These are phyloP conservation scores for Trichoderma polysporum DNA, from an alignment of 2,329 filamentous ascomycete species.

Conservation along the genomic window DNA sequence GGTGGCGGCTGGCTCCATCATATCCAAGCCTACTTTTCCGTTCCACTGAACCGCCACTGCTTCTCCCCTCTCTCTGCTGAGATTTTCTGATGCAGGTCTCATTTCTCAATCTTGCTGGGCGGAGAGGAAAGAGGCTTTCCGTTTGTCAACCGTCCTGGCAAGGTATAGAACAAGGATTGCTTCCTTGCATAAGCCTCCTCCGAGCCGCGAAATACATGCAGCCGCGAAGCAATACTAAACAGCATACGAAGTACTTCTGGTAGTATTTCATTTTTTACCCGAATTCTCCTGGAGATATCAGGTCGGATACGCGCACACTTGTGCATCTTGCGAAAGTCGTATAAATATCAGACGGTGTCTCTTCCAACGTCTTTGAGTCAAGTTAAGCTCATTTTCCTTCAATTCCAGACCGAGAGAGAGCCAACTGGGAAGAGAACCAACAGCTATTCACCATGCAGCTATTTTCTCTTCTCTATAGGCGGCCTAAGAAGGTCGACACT, in stretches of 20 bases:
- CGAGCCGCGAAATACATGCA: not conserved
- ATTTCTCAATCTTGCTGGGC: not conserved
- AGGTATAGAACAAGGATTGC: not conserved
- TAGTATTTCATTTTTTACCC: not conserved
- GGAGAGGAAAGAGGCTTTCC: not conserved
- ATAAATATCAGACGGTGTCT: not conserved
- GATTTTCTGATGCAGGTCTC: slow-evolving; percentile 5
- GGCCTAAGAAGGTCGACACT: slow-evolving; percentile 44
- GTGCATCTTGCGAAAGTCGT: not conserved
- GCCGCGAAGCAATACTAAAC: not conserved
- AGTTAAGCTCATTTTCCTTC: not conserved
- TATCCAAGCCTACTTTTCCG: not conserved
- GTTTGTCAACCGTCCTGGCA: not conserved
- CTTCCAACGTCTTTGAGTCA: not conserved
- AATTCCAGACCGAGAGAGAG: not conserved
- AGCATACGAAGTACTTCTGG: not conserved
- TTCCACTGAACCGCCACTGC: not conserved
- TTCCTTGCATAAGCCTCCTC: slow-evolving; percentile 12
- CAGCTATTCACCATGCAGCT: slow-evolving; percentile 29
- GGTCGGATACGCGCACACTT: not conserved
- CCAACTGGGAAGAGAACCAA: not conserved
- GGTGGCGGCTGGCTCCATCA: not conserved
- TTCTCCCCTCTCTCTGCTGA: not conserved
- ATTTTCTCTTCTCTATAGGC: slow-evolving; percentile 47
- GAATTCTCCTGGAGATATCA: not conserved